Evolutionary conservation across 108 stramenopile genomes (phyloP).

Genomic region (Seminavis robusta): DNA sequence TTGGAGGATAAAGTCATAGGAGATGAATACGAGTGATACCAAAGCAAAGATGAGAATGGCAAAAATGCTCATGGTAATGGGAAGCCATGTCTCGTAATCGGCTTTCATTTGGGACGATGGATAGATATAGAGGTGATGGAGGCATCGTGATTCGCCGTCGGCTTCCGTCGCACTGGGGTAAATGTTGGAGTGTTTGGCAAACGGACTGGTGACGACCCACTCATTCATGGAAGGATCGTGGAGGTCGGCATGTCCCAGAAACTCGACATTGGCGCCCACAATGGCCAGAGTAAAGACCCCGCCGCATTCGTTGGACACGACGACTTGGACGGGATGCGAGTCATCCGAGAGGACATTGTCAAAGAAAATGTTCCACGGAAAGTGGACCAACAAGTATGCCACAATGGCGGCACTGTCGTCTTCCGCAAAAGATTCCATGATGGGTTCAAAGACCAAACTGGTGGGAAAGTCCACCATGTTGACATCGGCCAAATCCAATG

Average conservation of each 20-base stretch:
- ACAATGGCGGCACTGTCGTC: not conserved
- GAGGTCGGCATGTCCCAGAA: conserved; percentile 6
- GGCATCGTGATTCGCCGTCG: not conserved
- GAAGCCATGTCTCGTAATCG: not conserved
- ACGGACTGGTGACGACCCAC: not conserved
- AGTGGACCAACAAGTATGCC: not conserved
- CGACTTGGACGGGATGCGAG: not conserved
- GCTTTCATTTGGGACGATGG: not conserved
- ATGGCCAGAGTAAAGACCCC: conserved; percentile 2
- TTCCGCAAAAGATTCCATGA: not conserved
- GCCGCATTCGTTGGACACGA: not conserved
- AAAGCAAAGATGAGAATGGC: conserved; percentile 1
- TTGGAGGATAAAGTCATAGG: conserved; percentile 7
- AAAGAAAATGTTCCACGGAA: not conserved
- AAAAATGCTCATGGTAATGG: conserved; percentile 1
- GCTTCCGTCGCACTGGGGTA: not conserved
- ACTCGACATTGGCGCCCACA: not conserved
- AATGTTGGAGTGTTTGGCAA: not conserved
- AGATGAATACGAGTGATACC: not conserved
- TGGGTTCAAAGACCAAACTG: not conserved
- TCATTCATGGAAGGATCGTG: not conserved
- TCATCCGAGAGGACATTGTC: not conserved
- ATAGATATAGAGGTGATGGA: not conserved
- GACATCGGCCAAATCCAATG: too few species aligned
- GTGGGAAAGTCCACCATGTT: too few species aligned